These are phyloP conservation scores for Fusarium sp. DNA, from an alignment of 2,329 filamentous ascomycete species.

Conservation along the genomic window DNA sequence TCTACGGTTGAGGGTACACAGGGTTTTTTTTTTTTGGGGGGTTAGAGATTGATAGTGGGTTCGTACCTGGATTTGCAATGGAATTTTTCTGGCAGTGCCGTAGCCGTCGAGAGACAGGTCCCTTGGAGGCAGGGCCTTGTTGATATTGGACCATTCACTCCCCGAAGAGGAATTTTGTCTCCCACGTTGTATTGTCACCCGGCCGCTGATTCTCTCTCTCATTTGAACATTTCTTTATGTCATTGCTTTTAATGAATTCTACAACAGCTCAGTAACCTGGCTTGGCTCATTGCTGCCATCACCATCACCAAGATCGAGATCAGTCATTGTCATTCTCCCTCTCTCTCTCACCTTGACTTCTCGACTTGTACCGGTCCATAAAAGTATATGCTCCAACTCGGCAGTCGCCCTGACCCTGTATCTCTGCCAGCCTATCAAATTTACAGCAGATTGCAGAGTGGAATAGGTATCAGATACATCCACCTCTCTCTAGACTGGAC, in stretches of 20 bases:
- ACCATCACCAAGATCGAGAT: constrained; percentile 6
- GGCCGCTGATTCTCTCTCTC: background rate
- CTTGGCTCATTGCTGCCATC: background rate
- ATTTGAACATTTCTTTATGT: background rate
- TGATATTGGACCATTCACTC: constrained; percentile 21
- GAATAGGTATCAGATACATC: constrained; percentile 35
- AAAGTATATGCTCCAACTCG: constrained; percentile 43
- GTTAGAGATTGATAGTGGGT: constrained; percentile 29
- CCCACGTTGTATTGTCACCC: constrained; percentile 10
- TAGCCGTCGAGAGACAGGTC: background rate
- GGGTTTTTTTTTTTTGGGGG: background rate
- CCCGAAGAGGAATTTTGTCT: constrained; percentile 1
- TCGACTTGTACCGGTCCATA: background rate
- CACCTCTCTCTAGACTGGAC: constrained; percentile 20
- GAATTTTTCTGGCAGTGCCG: constrained; percentile 16
- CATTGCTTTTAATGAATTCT: no score
- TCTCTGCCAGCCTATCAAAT: constrained; percentile 17
- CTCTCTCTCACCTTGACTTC: background rate
- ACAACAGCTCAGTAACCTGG: background rate
- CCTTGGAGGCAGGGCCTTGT: constrained; percentile 9
- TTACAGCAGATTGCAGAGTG: constrained; percentile 20
- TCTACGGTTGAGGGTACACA: constrained; percentile 3
- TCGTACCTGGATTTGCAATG: constrained; percentile 34
- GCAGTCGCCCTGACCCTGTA: constrained; percentile 47
- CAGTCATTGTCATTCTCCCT: constrained; percentile 25